Evolutionary conservation across 768 basidiomycete species (phyloP).

Genomic region (Paxillus ammoniavirescens): DNA sequence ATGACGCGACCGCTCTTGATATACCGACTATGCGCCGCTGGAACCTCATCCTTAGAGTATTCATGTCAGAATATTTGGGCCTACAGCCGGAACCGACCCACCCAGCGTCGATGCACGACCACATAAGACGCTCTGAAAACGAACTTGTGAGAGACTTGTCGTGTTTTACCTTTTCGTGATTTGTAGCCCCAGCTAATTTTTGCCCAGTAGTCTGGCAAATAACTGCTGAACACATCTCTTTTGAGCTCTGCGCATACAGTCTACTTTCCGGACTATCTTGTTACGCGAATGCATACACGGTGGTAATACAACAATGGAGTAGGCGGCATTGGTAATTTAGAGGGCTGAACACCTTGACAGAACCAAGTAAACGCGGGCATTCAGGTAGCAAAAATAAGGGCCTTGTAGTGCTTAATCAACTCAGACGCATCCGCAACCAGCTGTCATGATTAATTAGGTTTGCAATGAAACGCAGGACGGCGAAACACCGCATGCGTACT

Average conservation of each 20-base stretch:
- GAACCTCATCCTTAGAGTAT: conserved; percentile 85
- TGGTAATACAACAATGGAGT: background rate
- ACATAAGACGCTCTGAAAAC: conserved; percentile 36
- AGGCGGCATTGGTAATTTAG: background rate
- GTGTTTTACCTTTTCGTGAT: background rate
- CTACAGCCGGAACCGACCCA: conserved; percentile 49
- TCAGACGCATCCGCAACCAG: conserved; percentile 38
- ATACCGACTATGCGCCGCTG: conserved; percentile 83
- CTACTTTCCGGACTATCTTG: background rate
- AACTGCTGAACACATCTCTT: background rate
- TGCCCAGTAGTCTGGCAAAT: conserved; percentile 19
- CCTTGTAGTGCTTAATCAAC: conserved; percentile 43
- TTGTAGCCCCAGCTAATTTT: conserved; percentile 3
- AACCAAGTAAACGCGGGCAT: conserved; percentile 4
- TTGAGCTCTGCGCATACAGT: background rate
- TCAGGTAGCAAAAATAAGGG: conserved; percentile 29
- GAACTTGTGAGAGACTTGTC: conserved; percentile 45
- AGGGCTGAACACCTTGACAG: background rate
- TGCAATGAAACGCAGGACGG: background rate
- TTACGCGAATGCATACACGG: conserved; percentile 1
- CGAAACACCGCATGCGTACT: conserved; percentile 17
- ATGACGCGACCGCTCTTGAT: conserved; percentile 86
- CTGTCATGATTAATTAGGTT: conserved; percentile 16
- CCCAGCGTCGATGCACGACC: conserved; percentile 19
- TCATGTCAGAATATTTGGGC: conserved; percentile 87